A percentile compares a stretch with the other conserved stretches of the same genome.
Conservation (phyloP, 805 yeast species). For the Ogataea haglerorum region DNA sequence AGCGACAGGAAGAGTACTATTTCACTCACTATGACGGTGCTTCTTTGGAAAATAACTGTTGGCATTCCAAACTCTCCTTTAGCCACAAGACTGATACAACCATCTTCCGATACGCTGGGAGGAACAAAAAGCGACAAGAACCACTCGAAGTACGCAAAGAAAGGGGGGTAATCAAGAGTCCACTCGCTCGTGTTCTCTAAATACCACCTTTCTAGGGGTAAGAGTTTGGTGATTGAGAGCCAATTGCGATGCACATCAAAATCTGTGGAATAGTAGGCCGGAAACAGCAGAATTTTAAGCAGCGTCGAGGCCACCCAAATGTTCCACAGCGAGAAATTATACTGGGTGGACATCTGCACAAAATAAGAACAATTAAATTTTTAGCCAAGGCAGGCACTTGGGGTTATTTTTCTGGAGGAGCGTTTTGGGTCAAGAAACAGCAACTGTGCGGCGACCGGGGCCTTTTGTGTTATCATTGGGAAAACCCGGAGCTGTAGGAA, state of each 20-base stretch:
- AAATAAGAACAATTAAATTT: neutral
- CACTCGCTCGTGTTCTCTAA: slow-evolving; percentile 73
- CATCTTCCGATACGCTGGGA: slow-evolving; percentile 56
- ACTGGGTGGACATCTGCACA: slow-evolving; percentile 13
- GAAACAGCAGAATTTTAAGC: slow-evolving; percentile 59
- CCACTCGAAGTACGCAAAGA: slow-evolving; percentile 96
- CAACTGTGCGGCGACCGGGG: too few species aligned
- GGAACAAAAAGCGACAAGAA: slow-evolving; percentile 71
- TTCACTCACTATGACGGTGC: slow-evolving; percentile 78
- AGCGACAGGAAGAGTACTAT: slow-evolving; percentile 63
- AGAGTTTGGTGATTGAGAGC: slow-evolving; percentile 80
- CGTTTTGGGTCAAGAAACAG: too few species aligned
- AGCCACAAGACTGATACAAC: slow-evolving; percentile 67
- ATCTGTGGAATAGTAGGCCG: slow-evolving; percentile 90
- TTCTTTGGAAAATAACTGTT: slow-evolving; percentile 79
- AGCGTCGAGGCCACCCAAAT: slow-evolving; percentile 63
- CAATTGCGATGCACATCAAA: slow-evolving; percentile 97
- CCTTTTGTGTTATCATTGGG: too few species aligned
- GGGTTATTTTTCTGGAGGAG: neutral
- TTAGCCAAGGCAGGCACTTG: neutral
- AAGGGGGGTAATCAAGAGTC: slow-evolving; percentile 98
- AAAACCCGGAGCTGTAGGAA: too few species aligned
- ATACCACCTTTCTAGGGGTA: slow-evolving; percentile 84
- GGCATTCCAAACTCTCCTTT: slow-evolving; percentile 69
- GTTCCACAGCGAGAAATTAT: slow-evolving; percentile 55